Percentiles rank a stretch among this genome's conserved stretches.
These are phyloP conservation scores for Malus asiatica DNA, from an alignment of 306 rosid genomes.

Conservation along the genomic window DNA sequence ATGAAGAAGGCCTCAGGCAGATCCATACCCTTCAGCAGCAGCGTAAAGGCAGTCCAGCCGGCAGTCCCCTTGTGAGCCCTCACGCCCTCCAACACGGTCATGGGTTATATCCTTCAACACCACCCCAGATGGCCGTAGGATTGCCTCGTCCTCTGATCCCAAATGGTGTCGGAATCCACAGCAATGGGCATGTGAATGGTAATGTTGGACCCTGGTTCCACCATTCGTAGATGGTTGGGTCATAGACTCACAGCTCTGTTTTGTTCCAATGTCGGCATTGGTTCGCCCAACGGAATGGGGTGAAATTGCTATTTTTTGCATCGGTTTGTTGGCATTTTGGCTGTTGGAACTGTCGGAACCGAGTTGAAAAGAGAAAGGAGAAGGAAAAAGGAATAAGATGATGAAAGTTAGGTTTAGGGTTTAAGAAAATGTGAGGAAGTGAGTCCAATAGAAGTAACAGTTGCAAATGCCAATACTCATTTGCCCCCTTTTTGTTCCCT, in stretches of 20 bases:
- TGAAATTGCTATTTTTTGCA: constrained; percentile 24
- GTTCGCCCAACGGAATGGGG: constrained; percentile 14
- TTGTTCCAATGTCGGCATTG: constrained; percentile 13
- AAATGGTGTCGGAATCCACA: constrained; percentile 75
- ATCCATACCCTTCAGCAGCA: constrained; percentile 92
- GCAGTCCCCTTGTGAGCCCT: constrained; percentile 75
- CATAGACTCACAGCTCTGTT: constrained; percentile 5
- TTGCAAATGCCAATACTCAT: constrained; percentile 56
- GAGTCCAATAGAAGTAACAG: constrained; percentile 57
- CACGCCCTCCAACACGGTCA: constrained; percentile 68
- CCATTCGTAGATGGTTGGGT: constrained; percentile 49
- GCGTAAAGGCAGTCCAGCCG: constrained; percentile 67
- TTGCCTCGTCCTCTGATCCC: constrained; percentile 60
- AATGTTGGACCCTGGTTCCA: constrained; percentile 94
- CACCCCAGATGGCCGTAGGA: constrained; percentile 56
- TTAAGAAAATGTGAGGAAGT: constrained; percentile 13
- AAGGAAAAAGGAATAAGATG: constrained; percentile 1
- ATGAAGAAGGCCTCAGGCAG: constrained; percentile 94
- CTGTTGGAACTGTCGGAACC: constrained; percentile 61
- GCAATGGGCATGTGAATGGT: constrained; percentile 92
- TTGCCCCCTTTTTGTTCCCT: constrained; percentile 27
- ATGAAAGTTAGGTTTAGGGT: constrained; percentile 21
- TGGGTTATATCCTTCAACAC: constrained; percentile 60
- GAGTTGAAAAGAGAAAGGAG: not conserved
- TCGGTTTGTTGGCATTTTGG: constrained; percentile 54